Evolutionary conservation across 2,329 filamentous ascomycete genomes (phyloP), one percentile per base, ranked within the genome.

Genomic region (Pyricularia sp.): DNA sequence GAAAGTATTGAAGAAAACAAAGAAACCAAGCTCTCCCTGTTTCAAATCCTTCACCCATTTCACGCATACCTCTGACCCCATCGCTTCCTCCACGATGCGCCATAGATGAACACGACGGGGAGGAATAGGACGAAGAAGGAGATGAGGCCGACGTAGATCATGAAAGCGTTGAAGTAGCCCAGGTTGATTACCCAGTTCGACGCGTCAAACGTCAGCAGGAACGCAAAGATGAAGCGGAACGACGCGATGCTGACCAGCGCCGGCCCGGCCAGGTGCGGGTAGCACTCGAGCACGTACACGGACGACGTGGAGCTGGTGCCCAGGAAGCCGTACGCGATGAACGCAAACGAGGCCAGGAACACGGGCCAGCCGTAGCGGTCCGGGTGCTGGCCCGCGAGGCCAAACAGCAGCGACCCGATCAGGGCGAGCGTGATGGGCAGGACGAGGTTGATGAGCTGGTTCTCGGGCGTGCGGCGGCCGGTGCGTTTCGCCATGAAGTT

Each of bases 231-330:
- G 42, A 77, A 72, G 7, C 75, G 73, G 55, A 77, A 70, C 9
- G 74, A 75, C 10, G 73, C 74, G 11, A 77, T 75, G 65, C 78
- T 77, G 17, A 76, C 77, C 12, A 78, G 73, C 3, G 76, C 76
- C 9, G 76, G 74, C 1, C 77, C 77, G 2, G 75, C 73, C 72
- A 71, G 77, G 68, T 71, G 70, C 2, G 77, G 77, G 59, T 76
- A 77, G 64, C 75, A 77, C 71, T 79, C 77, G 4, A 78, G 72
- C 1, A 78, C 71, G 65, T 73, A 78, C 9, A 77, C 77, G 69
- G 73, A 75, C 64, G 75, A 69, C 25, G 73, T 73, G 2, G 75
- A 73, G 69, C 74, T 73, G 4, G 72, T 71, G 23, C 73, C 72
- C 4, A 77, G 69, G 67, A 74, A 74, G 3, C 72, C 75, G 26